Base-by-base conservation (phyloP, 2,329 filamentous ascomycete species). In the Calonectria fujianensis region DNA sequence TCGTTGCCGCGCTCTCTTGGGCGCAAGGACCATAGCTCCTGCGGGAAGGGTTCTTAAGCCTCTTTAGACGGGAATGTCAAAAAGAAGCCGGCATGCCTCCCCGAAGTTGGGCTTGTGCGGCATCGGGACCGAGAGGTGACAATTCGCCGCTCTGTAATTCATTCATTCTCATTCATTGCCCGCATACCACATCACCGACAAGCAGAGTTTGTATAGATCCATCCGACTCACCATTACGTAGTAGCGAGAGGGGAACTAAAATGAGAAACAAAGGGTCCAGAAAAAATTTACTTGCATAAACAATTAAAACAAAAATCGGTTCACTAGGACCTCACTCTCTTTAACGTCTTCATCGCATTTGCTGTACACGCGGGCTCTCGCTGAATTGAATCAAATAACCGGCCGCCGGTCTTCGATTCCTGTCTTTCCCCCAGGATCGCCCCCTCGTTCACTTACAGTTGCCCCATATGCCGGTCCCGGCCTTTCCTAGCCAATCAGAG, bases 401-500 rank as follows among this genome's bases (percentile, higher is more conserved):
- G 67, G 11, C 45, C 32, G 35, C 35, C 29, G 24, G 24, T 13
- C 31, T 64, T 61, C 48, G 31, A 29, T 54, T 45, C 52, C 32
- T 45, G 52, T 24, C 32, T 18, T 32, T 32, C 18, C 50, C 54
- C 66, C 63, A 75, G 76, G 45, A 77, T 59, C 63, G 57, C 65
- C 67, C 69, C 59, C 48, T 41, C 64, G 65, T 57, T 70, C 75
- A 75, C 61, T 69, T 72, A 73, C 18, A 73, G 35, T 48, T 73
- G 45, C 59, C n/a, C 52, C 54, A 72, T 57, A 54, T 77, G 74
- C 76, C 73, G 66, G 68, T 61, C 61, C 77, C 74, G 69, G 75
- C 75, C 48, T 45, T 72, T 69, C 74, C 75, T 76, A 77, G 65
- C 84, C 84, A 85, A 85, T 85, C 70, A 81, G 35, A 68, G 73